Conservation (phyloP, 495 filamentous ascomycete genomes). For the Chaetomium tenue region DNA sequence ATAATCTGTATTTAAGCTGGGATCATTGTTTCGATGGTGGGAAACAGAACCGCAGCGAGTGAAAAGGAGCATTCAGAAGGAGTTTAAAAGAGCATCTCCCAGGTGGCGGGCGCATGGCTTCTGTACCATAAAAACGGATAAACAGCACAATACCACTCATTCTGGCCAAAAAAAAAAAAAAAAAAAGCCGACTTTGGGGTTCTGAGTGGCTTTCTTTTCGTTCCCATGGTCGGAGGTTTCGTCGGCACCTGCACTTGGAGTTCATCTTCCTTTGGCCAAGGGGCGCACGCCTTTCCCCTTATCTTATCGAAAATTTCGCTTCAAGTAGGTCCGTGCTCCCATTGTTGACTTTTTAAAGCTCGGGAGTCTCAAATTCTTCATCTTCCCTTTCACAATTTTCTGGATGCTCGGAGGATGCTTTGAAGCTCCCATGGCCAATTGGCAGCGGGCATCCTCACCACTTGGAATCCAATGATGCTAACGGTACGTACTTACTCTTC, state of each 20-base stretch:
- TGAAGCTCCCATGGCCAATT: background rate
- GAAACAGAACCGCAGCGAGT: background rate
- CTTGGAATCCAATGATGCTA: slow-evolving; percentile 46
- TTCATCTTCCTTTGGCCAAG: too few species aligned
- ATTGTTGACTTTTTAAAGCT: slow-evolving; percentile 30
- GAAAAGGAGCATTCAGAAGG: background rate
- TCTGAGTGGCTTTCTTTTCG: too few species aligned
- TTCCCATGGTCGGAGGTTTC: too few species aligned
- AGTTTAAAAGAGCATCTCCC: background rate
- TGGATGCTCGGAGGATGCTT: background rate
- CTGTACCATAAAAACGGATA: background rate
- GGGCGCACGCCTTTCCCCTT: too few species aligned
- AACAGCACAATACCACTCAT: background rate
- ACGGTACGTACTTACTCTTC: slow-evolving; percentile 74
- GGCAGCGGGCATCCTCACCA: background rate
- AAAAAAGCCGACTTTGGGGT: too few species aligned
- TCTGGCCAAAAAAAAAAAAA: too few species aligned
- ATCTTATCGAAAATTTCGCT: slow-evolving; percentile 30
- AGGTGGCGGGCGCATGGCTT: background rate
- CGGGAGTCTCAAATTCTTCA: slow-evolving; percentile 23
- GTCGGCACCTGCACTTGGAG: too few species aligned
- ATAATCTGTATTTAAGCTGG: background rate
- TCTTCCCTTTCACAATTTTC: slow-evolving; percentile 16
- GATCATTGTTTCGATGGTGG: slow-evolving; percentile 8
- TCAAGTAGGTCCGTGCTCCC: slow-evolving; percentile 21